These are phyloP conservation scores for Pyrenophora teres DNA, from an alignment of 2,329 filamentous ascomycete species.

Conservation along the genomic window DNA sequence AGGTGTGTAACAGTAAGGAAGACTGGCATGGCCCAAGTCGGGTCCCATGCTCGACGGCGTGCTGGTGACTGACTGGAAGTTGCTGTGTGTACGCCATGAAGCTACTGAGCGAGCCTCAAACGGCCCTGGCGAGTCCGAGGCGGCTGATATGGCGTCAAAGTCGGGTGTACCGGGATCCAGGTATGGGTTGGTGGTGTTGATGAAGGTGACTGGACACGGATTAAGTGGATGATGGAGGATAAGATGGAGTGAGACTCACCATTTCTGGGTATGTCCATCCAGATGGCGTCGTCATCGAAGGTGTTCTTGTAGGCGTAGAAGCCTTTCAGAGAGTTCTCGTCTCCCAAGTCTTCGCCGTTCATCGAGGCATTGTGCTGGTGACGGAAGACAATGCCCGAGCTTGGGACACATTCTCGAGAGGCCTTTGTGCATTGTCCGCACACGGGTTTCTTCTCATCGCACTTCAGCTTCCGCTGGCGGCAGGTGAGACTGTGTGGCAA, in stretches of 20 bases:
- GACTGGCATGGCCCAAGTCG: constrained; percentile 57
- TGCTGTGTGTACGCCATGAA: constrained; percentile 37
- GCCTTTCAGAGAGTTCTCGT: constrained; percentile 58
- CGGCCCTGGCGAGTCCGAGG: constrained; percentile 40
- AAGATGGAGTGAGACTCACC: constrained; percentile 47
- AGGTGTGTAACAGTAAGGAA: constrained; percentile 35
- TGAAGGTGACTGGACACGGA: constrained; percentile 59
- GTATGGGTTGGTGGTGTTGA: constrained; percentile 66
- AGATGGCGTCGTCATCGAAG: constrained; percentile 64
- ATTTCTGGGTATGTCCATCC: constrained; percentile 65
- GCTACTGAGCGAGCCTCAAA: constrained; percentile 34
- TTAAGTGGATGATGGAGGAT: constrained; percentile 11
- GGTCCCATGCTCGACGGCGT: constrained; percentile 54
- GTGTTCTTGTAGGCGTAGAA: constrained; percentile 72
- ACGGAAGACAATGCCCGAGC: constrained; percentile 67
- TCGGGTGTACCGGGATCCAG: constrained; percentile 53
- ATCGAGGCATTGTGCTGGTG: constrained; percentile 73
- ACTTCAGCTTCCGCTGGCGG: constrained; percentile 67
- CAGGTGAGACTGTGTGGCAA: constrained; percentile 52
- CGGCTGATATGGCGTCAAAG: constrained; percentile 38
- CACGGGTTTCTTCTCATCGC: constrained; percentile 64
- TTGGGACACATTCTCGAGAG: constrained; percentile 63
- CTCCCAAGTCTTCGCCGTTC: constrained; percentile 57
- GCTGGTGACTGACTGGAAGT: constrained; percentile 34
- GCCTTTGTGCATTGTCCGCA: constrained; percentile 67